Evolutionary conservation across 2,329 filamentous ascomycete species (phyloP).

Genomic region (Alternaria sp.): DNA sequence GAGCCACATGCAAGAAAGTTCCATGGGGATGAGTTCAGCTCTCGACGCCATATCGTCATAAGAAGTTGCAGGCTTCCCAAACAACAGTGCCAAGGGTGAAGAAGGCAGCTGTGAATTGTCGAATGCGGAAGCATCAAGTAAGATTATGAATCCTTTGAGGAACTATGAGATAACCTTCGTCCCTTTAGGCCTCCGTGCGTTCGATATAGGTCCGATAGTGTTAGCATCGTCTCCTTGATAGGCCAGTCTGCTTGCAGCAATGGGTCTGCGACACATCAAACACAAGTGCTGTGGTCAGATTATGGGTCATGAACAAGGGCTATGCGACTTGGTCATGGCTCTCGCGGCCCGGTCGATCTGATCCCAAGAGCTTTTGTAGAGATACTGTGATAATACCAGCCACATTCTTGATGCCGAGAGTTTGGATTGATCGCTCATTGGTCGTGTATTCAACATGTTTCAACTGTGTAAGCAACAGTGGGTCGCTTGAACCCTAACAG

Average conservation of each 20-base stretch:
- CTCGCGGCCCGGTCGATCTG: conserved; percentile 28
- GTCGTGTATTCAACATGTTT: conserved; percentile 1
- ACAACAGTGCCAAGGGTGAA: conserved; percentile 2
- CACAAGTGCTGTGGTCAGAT: conserved; percentile 20
- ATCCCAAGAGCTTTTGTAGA: conserved; percentile 5
- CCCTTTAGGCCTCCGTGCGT: background rate
- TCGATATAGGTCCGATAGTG: background rate
- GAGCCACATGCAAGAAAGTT: background rate
- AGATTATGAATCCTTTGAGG: conserved; percentile 12
- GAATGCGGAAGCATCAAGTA: conserved; percentile 10
- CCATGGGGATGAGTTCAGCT: conserved; percentile 13
- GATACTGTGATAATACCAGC: conserved; percentile 8
- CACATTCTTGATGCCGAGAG: conserved; percentile 12
- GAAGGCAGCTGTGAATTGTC: conserved; percentile 13
- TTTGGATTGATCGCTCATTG: conserved; percentile 16
- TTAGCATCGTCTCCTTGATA: conserved; percentile 2
- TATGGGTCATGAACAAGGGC: conserved; percentile 11
- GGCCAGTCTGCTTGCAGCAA: conserved; percentile 10
- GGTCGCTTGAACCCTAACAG: background rate
- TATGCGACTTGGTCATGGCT: conserved; percentile 16
- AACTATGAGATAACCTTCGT: conserved; percentile 13
- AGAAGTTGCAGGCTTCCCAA: background rate
- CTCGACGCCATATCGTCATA: conserved; percentile 28
- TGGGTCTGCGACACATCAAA: conserved; percentile 19
- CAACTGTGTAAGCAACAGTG: conserved; percentile 12